Base-by-base conservation (phyloP, 202 grass and related monocot species). In the Sporobolus alterniflorus region DNA sequence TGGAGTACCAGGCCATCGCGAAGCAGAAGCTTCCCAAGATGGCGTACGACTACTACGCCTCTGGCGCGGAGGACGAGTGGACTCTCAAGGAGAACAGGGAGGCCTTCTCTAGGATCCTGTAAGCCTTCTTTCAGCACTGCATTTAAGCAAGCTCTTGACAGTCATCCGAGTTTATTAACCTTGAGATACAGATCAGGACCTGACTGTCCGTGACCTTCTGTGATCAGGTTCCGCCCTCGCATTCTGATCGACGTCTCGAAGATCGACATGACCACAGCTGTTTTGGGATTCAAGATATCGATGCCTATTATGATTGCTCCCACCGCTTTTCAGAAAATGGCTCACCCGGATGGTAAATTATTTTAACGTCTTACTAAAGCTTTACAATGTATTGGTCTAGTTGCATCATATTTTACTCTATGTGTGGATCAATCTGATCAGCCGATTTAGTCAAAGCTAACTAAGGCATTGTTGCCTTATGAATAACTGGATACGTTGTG, bases 291-390 rank as follows among this genome's bases (percentile, higher is more conserved):
- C 54, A 97, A 93, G 78, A 88, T 97, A 52, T 97, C 94, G n/a
- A 97, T 97, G 94, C 94, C 94, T 16, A 97, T 97, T 67, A 97
- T 97, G 94, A 76, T 97, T 72, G 89, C 94, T 69, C 94, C 94
- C 26, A 97, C 70, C 68, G 94, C 94, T 42, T 17, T 97, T 3
- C 96, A 98, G 69, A 90, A 90, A 54, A 98, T 92, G 95, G 95
- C 95, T 10, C 87, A 95, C 85, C 92, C 92, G 3, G 94, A 97
- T 71, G 94, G 94, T 97, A 90, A 16, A 36, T 74, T n/a, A 14
- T 44, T 69, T 26, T 5, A 43, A 56, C 46, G 32, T 20, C 3
- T 73, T 22, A 32, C 5, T 54, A 17, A 52, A 39, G 32, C 31
- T 66, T 34, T 30, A n/a, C 15, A n/a, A 39, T 31, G 17, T 18